Evolutionary conservation across 164 flowering plant species (phyloP).

Genomic region (Platanus orientalis): DNA sequence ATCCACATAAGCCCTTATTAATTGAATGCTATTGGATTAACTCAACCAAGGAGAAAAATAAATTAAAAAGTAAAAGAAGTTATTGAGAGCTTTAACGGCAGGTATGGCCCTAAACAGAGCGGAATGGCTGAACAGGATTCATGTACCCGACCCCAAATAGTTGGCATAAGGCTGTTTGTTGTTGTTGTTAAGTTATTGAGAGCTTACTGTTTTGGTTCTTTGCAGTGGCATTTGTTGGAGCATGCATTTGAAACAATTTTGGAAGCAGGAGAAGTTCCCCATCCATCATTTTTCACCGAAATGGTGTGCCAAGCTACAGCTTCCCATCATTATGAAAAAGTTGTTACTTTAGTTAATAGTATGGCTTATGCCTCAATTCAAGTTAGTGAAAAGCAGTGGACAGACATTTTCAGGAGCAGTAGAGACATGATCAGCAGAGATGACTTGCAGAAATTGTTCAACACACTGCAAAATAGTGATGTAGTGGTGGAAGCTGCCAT

Average conservation of each 20-base stretch:
- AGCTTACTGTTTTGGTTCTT: constrained; percentile 6
- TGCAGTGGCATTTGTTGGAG: constrained; percentile 74
- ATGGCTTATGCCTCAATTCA: constrained; percentile 71
- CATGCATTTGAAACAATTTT: constrained; percentile 77
- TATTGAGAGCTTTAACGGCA: no score
- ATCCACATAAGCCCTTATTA: no score
- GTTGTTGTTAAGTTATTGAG: neutral
- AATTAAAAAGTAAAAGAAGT: no score
- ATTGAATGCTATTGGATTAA: no score
- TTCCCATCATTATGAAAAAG: constrained; percentile 45
- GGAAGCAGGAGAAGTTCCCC: constrained; percentile 84
- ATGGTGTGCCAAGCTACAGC: constrained; percentile 55
- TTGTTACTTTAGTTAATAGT: constrained; percentile 42
- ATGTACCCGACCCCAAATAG: no score
- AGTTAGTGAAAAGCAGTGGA: constrained; percentile 74
- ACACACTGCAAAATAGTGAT: constrained; percentile 25
- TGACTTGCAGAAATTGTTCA: constrained; percentile 36
- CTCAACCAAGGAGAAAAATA: neutral
- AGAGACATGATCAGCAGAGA: constrained; percentile 34
- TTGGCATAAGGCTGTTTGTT: no score
- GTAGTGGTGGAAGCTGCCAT: constrained; percentile 42
- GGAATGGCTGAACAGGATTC: no score
- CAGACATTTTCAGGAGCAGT: constrained; percentile 39
- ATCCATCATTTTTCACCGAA: constrained; percentile 52
- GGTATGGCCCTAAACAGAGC: no score